Base-by-base conservation (phyloP, 306 rosid genomes). In the Glycine soja region DNA sequence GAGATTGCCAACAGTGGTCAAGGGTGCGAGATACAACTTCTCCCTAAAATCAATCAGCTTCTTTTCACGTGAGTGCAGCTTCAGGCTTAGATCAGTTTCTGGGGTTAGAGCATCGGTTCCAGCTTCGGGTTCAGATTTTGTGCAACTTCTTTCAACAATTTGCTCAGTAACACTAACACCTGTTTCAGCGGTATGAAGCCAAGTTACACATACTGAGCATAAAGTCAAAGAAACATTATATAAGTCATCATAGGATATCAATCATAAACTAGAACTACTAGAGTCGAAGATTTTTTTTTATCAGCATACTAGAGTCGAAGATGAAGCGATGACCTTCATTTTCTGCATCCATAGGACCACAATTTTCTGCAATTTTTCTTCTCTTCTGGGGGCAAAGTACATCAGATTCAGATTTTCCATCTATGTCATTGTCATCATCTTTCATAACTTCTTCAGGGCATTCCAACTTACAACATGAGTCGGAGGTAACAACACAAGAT, bases 1-100 rank as follows among this genome's bases (percentile, higher is more conserved):
- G 62, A 95, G 97, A 87, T 95, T 95, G 59, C 99, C 99, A 77
- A 93, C 99, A 7, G 99, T 95, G 52, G 99, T 95, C 85, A 93
- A 88, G 84, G 99, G 97, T 14, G 99, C 99, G 81, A 95, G 96
- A 84, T 95, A 95, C 81, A 95, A 71, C 85, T 93, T 95, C 3
- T 93, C 94, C 83, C 94, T 88, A 54, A 86, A 93, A 88, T 95
- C 99, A 75, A 95, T 88, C 74, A 95, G 91, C 92, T 85, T 95
- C 87, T 86, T 95, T 83, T 95, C 99, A 61, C 94, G 94, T 54
- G 86, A 86, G 82, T 90, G 94, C 75, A 68, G 19, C 83, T 85
- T 95, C 78, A 93, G 76, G 88, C 94, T 88, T 79, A 69, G 67
- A 75, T 91, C 98, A 30, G 87, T 72, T 80, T 90, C 97, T 51